A percentile compares a stretch with the other conserved stretches of the same genome.
Conservation (phyloP, 768 basidiomycete species). For the Tephrocybe sp. region DNA sequence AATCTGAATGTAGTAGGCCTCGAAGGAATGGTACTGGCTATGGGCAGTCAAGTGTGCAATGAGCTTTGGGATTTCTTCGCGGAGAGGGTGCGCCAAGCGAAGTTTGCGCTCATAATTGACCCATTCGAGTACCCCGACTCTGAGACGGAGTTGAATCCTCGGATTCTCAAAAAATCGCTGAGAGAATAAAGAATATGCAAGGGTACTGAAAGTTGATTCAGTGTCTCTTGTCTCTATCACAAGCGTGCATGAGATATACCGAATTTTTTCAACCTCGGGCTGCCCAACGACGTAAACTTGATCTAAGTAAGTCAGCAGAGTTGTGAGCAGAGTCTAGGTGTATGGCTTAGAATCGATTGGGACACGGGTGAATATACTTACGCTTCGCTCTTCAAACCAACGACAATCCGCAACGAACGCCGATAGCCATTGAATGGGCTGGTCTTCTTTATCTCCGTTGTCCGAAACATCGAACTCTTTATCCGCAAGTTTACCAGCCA, state of each 20-base stretch:
- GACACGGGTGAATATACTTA: constrained; percentile 40
- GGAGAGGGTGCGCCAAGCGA: constrained; percentile 36
- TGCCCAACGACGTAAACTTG: constrained; percentile 55
- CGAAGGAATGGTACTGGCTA: constrained; percentile 59
- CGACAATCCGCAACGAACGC: constrained; percentile 55
- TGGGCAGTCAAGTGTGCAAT: constrained; percentile 58
- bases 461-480: constrained; percentile 14
- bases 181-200: constrained; percentile 58
- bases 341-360: background rate
- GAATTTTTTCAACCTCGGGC: constrained; percentile 38
- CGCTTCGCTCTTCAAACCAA: constrained; percentile 68
- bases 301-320: constrained; percentile 72
- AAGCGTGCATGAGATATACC: constrained; percentile 33
- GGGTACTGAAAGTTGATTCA: constrained; percentile 36
- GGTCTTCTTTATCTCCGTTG: constrained; percentile 17
- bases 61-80: constrained; percentile 47
- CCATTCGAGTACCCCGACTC: constrained; percentile 49
- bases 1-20: constrained; percentile 50
- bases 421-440: constrained; percentile 51
- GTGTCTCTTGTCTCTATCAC: background rate
- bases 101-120: constrained; percentile 52
- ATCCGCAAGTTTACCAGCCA: constrained; percentile 38
- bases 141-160: constrained; percentile 42
- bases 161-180: constrained; percentile 50
- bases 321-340: constrained; percentile 53